phyloP scores from a whole-genome alignment of 2,329 filamentous ascomycete genomes.

The Botryotinia convoluta region DNA sequence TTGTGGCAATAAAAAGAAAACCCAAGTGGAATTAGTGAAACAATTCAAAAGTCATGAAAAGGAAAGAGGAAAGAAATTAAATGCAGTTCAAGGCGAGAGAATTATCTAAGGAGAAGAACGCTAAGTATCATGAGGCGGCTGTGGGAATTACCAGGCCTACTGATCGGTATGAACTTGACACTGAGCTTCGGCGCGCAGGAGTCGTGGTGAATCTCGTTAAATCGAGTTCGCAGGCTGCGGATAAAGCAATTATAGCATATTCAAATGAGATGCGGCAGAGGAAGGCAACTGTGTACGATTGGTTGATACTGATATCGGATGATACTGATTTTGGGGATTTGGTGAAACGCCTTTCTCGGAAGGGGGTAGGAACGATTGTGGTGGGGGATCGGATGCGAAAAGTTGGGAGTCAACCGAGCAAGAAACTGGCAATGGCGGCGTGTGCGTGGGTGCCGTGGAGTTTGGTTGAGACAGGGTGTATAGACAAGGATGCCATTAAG shows the following conservation, averaged over 20 bases:
- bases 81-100: neutral
- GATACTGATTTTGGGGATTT: neutral
- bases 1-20: neutral
- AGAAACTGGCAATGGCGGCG: neutral
- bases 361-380: neutral
- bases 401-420: neutral
- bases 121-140: neutral
- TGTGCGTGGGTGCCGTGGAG: slow-evolving; percentile 2
- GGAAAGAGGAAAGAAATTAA: neutral
- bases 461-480: neutral
- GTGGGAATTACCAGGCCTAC: neutral
- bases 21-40: neutral
- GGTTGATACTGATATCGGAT: slow-evolving; percentile 7
- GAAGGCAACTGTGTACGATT: neutral
- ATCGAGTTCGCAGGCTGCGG: neutral
- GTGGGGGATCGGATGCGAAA: too few relatives aligned
- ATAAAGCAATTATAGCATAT: neutral
- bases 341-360: neutral
- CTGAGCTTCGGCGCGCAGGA: neutral
- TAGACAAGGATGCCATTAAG: neutral
- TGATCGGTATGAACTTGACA: neutral
- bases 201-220: neutral
- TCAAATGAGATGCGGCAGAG: neutral
- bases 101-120: neutral
- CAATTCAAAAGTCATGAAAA: neutral